These are phyloP conservation scores for Calonectria hongkongensis DNA, from an alignment of 2,329 filamentous ascomycete species.

Conservation along the genomic window DNA sequence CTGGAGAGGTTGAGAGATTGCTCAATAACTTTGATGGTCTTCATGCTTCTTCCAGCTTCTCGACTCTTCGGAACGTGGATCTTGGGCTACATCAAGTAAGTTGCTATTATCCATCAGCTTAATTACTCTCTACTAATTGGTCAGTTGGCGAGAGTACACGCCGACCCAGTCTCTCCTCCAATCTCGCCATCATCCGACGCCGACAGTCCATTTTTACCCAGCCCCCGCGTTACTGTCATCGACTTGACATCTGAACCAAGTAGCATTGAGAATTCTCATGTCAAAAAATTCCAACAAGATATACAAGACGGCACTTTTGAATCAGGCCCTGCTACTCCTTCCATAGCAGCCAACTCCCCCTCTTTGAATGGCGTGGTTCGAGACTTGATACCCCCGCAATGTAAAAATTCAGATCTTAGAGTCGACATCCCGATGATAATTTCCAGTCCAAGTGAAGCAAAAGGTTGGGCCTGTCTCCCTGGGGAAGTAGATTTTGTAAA, in stretches of 20 bases:
- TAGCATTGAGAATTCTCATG: conserved; percentile 46
- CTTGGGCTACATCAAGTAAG: conserved; percentile 40
- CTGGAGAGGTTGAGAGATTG: conserved; percentile 4
- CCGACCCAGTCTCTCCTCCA: conserved; percentile 53
- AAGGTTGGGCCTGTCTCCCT: not conserved
- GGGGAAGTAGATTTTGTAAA: not conserved
- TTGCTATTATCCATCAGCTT: not conserved
- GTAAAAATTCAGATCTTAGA: conserved; percentile 36
- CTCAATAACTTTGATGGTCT: not conserved
- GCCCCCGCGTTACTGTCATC: conserved; percentile 46
- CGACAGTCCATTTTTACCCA: conserved; percentile 48
- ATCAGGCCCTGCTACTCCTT: conserved; percentile 44
- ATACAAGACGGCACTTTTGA: conserved; percentile 42
- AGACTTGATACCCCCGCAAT: conserved; percentile 15
- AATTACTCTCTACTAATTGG: not conserved
- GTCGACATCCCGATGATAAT: conserved; percentile 52
- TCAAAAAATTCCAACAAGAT: conserved; percentile 37
- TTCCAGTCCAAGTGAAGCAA: conserved; percentile 40
- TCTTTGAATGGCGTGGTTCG: conserved; percentile 21
- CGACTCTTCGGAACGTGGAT: conserved; percentile 18
- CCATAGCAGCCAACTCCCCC: conserved; percentile 44
- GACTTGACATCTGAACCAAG: conserved; percentile 57
- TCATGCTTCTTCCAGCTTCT: not conserved
- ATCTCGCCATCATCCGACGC: conserved; percentile 53
- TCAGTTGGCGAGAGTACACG: conserved; percentile 25